Conservation (phyloP, 176 grass and related monocot species). For the Metroxylon sagu region DNA sequence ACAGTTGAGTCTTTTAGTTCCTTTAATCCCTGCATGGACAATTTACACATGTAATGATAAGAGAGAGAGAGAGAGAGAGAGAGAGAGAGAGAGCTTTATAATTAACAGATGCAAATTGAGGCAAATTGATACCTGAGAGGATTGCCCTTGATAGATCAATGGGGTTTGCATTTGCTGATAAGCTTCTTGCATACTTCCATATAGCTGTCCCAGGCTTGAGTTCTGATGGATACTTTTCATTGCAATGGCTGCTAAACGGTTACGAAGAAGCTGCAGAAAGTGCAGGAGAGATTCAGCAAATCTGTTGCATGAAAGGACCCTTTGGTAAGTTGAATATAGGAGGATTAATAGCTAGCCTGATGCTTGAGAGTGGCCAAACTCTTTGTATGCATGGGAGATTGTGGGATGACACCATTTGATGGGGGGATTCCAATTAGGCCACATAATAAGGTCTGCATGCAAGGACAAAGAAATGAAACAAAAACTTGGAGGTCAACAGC, state of each 20-base stretch:
- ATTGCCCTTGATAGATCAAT: constrained; percentile 52
- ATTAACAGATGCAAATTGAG: too few relatives aligned
- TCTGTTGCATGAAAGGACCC: too few relatives aligned
- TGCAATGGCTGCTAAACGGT: constrained; percentile 61
- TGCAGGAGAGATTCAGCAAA: background rate
- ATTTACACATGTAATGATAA: too few relatives aligned
- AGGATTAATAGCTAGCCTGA: constrained; percentile 36
- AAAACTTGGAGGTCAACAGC: too few relatives aligned
- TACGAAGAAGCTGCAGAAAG: constrained; percentile 62
- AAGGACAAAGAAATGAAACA: constrained; percentile 12
- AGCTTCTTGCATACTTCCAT: constrained; percentile 79
- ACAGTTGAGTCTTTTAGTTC: constrained; percentile 86
- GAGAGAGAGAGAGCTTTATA: too few relatives aligned
- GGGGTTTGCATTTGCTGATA: constrained; percentile 94
- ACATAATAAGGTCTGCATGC: constrained; percentile 71
- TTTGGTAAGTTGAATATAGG: too few relatives aligned
- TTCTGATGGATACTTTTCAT: constrained; percentile 64
- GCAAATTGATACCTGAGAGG: constrained; percentile 25
- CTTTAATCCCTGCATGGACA: constrained; percentile 44
- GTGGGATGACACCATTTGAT: constrained; percentile 95
- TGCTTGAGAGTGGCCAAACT: constrained; percentile 98
- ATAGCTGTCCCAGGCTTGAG: constrained; percentile 77
- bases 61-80: too few relatives aligned
- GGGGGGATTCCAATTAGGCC: constrained; percentile 94
- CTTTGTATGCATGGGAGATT: constrained; percentile 99